Conservation (phyloP, 1,139 yeast genomes). For the Yamadazyma friedrichii region DNA sequence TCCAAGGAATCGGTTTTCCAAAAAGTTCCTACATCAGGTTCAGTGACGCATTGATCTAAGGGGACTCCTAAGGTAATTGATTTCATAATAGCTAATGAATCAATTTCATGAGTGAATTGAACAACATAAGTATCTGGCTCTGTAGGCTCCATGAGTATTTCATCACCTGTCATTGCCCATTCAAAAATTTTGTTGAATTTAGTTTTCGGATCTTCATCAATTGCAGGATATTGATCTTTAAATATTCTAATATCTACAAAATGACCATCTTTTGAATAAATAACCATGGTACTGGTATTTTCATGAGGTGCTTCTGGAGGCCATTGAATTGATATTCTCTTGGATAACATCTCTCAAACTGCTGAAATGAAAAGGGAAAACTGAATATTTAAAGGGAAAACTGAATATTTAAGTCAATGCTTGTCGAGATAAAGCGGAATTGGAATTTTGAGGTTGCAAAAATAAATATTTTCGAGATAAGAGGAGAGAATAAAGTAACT, state of each 20-base stretch:
- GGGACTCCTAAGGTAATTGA: slow-evolving; percentile 24
- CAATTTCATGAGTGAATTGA: slow-evolving; percentile 44
- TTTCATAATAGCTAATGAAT: slow-evolving; percentile 32
- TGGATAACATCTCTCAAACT: slow-evolving; percentile 31
- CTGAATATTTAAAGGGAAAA: neutral
- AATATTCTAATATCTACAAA: slow-evolving; percentile 45
- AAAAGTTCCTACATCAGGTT: slow-evolving; percentile 49
- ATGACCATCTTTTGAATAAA: slow-evolving; percentile 43
- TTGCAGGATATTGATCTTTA: slow-evolving; percentile 24
- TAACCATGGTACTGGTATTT: slow-evolving; percentile 50
- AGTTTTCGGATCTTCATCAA: slow-evolving; percentile 12
- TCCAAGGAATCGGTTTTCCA: slow-evolving; percentile 38
- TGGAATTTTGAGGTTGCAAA: too few species aligned
- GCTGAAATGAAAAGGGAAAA: neutral
- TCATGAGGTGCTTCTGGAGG: slow-evolving; percentile 43
- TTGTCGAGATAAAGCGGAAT: neutral
- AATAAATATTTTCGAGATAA: too few species aligned
- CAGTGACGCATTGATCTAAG: slow-evolving; percentile 21
- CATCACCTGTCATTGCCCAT: slow-evolving; percentile 42
- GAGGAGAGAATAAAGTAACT: too few species aligned
- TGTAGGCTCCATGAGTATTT: slow-evolving; percentile 20
- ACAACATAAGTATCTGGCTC: slow-evolving; percentile 27
- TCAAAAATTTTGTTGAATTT: slow-evolving; percentile 29
- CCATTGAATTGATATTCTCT: slow-evolving; percentile 55
- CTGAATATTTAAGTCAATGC: neutral